Base-by-base conservation (phyloP, 495 filamentous ascomycete species). In the Haplographium delicatum region DNA sequence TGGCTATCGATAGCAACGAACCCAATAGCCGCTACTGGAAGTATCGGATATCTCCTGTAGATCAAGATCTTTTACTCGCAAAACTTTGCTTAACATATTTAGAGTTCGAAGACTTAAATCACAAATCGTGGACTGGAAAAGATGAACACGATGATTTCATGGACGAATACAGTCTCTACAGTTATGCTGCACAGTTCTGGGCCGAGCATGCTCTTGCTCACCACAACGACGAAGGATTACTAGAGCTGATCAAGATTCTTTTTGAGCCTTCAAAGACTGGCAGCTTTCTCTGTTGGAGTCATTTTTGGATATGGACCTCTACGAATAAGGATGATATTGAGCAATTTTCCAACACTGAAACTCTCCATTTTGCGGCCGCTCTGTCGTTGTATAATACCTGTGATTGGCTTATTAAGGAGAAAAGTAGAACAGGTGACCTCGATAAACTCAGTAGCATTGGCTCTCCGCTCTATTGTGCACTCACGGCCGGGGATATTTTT, bases 181-280 rank as follows among this genome's bases (percentile, higher is more conserved):
- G 40, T 1, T 43, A 43, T 16, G 5, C 5, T 27, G 5, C 40
- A 7, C 4, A 0, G 7, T 43, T 8, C 11, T 44, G 42, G 25
- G 11, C 25, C 5, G 42, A 31, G 1, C 42, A 44, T 19, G 10
- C 42, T 30, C 24, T 44, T 44, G 42, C 24, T 18, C 11, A 18
- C 25, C 24, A 7, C 22, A 15, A 18, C 4, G 35, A 39, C 11
- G 35, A 39, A 39, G 35, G 16, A 4, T 19, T 41, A n/a, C 7
- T 39, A 24, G 47, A 30, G 26, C 28, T 16, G 18, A 26, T 28
- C 35, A 41, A 31, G 19, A n/a, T 16, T 7, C 30, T 48, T 7
- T 48, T 48, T 48, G 31, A 48, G 4, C 45, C 45, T 48, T 19
- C 45, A 5, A 38, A 37, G 24, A 48, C 45, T 16, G 18, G 23